These are phyloP conservation scores for Trichophyton rubrum DNA, from an alignment of 2,329 filamentous ascomycete species.

Conservation along the genomic window DNA sequence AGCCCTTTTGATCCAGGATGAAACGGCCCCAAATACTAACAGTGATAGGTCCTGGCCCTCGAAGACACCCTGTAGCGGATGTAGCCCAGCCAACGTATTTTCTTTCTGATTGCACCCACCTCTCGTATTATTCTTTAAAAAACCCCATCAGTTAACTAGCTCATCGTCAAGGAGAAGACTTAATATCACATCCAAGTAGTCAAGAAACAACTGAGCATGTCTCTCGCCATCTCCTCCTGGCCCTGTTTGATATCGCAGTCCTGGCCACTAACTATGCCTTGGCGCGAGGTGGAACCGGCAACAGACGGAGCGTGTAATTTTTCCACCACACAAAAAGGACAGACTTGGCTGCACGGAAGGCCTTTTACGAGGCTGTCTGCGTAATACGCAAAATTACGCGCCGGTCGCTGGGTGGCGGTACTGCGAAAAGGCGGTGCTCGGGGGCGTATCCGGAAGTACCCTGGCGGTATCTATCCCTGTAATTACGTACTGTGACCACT, in stretches of 20 bases:
- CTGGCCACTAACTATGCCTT: neutral
- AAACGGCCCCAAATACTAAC: neutral
- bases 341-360: neutral
- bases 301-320: conserved; percentile 6
- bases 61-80: conserved; percentile 24
- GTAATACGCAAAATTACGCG: neutral
- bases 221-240: neutral
- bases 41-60: conserved; percentile 41
- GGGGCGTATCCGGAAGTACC: neutral
- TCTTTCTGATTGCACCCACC: neutral
- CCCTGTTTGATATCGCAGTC: neutral
- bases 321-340: conserved; percentile 6
- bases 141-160: too few species aligned
- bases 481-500: conserved; percentile 7
- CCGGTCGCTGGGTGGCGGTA: neutral
- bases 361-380: neutral
- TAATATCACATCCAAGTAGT: too few species aligned
- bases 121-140: too few species aligned
- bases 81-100: neutral
- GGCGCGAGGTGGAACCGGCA: neutral
- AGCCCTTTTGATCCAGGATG: neutral
- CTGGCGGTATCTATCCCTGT: conserved; percentile 3
- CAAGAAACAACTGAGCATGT: neutral
- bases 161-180: too few species aligned
- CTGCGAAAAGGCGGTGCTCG: neutral